Conservation (phyloP, 2,329 filamentous ascomycete genomes). For the Apiospora arundinis region DNA sequence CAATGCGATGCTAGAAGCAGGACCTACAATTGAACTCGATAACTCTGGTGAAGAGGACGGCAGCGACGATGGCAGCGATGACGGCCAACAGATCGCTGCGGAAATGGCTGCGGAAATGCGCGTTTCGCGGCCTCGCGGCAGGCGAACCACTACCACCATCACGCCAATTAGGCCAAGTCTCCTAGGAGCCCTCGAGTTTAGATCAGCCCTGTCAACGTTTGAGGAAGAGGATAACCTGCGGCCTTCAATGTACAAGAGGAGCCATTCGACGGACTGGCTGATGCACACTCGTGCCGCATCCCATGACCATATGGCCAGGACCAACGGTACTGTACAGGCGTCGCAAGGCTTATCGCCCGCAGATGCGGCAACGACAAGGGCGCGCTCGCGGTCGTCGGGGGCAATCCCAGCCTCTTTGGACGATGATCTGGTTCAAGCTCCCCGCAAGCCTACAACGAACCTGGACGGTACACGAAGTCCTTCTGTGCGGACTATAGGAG, state of each 20-base stretch:
- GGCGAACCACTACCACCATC: slow-evolving; percentile 74
- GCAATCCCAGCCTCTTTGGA: slow-evolving; percentile 45
- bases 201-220: slow-evolving; percentile 86
- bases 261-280: slow-evolving; percentile 69
- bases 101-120: slow-evolving; percentile 96
- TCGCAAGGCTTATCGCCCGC: slow-evolving; percentile 11
- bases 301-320: not conserved
- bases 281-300: slow-evolving; percentile 19
- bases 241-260: slow-evolving; percentile 70
- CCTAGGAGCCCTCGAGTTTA: slow-evolving; percentile 91
- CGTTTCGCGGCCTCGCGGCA: slow-evolving; percentile 71
- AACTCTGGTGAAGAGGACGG: slow-evolving; percentile 57
- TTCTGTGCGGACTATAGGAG: slow-evolving; percentile 37
- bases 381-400: slow-evolving; percentile 56
- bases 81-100: slow-evolving; percentile 66
- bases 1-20: slow-evolving; percentile 51
- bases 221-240: slow-evolving; percentile 81
- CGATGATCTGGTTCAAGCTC: slow-evolving; percentile 50
- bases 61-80: slow-evolving; percentile 61
- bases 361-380: slow-evolving; percentile 37
- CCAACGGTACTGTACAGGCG: not conserved
- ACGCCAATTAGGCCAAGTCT: slow-evolving; percentile 91
- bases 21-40: slow-evolving; percentile 54
- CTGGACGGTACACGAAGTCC: slow-evolving; percentile 31
- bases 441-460: slow-evolving; percentile 43